Base-by-base conservation (phyloP, 805 yeast genomes). In the Diddensiella santjacobensis region DNA sequence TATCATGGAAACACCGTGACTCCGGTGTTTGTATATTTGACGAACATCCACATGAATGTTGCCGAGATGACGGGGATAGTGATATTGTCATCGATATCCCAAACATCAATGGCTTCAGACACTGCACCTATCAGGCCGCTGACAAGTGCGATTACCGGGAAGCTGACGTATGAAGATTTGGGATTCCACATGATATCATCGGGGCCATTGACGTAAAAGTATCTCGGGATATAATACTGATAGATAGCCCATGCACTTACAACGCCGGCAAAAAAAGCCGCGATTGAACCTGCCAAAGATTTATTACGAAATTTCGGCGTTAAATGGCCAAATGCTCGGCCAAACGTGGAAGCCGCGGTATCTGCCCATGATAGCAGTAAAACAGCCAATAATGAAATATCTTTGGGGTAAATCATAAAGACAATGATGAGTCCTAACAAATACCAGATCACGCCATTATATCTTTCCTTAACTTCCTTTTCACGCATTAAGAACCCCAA, bases 331-430 rank as follows among this genome's bases (percentile, higher is more conserved):
- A 70, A 91, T 47, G 77, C 78, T 56, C 99, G 76, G 35, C 99
- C 99, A 61, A 90, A 69, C 0, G 96, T 87, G 2, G 96, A 87
- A 2, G 99, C 99, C 2, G 97, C 91, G 6, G 98, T 88, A 63
- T 93, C 99, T 3, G 96, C 89, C 98, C 98, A 93, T 61, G 96
- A 86, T 53, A 93, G 75, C 44, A 91, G 71, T 55, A 89, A 72
- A 2, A 89, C 80, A 19, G 95, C 74, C 71, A 88, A 74, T 22
- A 90, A 71, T 0, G 83, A 73, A 42, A 93, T 81, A 60, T 93
- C 99, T 67, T 88, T 87, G 11, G 91, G 81, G 58, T 80, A 83
- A 19, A 80, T 65, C 1, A 74, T 53, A 59, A 89, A 86, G 6
- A 89, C 87, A 54, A 87, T 69, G 22, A 80, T 70, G 40, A 88